Conservation (phyloP, 148 eudicot species). For the Oxyria digyna region DNA sequence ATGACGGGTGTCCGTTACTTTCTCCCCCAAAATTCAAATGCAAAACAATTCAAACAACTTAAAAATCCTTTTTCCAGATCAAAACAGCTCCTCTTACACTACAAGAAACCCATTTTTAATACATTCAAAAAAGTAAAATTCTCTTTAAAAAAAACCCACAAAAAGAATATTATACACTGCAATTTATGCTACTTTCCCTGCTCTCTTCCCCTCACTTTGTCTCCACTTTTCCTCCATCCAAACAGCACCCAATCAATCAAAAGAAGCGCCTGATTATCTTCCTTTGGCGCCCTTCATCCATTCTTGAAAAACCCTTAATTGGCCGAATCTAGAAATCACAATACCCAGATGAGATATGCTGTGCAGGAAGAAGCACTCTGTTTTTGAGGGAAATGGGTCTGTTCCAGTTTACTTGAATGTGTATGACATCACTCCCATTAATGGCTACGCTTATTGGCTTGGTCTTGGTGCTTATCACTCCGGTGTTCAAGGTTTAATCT, state of each 20-base stretch:
- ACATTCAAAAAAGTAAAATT: background rate
- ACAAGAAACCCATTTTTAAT: background rate
- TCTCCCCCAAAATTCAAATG: background rate
- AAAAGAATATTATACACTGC: background rate
- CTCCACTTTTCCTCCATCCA: background rate
- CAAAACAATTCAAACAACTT: background rate
- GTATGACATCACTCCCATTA: constrained; percentile 44
- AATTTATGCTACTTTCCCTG: constrained; percentile 5
- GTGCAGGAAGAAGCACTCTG: constrained; percentile 31
- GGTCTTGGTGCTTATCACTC: constrained; percentile 71
- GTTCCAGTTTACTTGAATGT: constrained; percentile 54
- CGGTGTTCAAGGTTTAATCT: constrained; percentile 43
- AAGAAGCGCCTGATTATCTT: constrained; percentile 1
- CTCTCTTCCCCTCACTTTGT: background rate
- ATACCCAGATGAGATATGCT: constrained; percentile 20
- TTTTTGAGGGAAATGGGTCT: constrained; percentile 33
- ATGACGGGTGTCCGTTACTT: background rate
- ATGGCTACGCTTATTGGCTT: constrained; percentile 58
- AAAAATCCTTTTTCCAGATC: constrained; percentile 4
- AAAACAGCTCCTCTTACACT: constrained; percentile 4
- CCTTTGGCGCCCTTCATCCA: constrained; percentile 8
- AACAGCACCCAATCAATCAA: background rate
- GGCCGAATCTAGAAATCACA: background rate
- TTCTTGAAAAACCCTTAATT: background rate
- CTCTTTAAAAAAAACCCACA: background rate